A percentile compares a stretch with the other conserved stretches of the same genome.
Evolutionary conservation across 208 protist species (phyloP).

Genomic region (Crithidia brevicula): DNA sequence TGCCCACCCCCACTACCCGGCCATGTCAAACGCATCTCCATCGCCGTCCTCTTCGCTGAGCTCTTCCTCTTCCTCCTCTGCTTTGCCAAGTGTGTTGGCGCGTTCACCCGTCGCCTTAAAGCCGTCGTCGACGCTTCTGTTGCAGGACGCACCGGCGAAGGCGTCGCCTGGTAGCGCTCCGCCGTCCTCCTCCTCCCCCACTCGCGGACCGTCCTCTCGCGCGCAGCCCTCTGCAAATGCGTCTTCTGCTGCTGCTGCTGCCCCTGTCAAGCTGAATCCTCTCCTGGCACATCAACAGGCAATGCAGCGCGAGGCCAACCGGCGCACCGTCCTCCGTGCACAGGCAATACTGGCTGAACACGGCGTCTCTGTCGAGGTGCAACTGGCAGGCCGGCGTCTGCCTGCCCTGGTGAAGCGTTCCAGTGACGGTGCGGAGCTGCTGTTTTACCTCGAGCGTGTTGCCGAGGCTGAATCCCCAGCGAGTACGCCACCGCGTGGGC

Average conservation of each 20-base stretch:
- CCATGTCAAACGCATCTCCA: neutral
- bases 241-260: neutral
- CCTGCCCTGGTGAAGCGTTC: constrained; percentile 44
- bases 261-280: neutral
- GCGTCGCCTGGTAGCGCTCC: neutral
- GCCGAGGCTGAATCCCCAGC: neutral
- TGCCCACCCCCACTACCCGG: neutral
- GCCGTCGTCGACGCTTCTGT: neutral
- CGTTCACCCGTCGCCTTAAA: neutral
- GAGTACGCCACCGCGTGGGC: neutral
- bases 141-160: neutral
- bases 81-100: constrained; percentile 11
- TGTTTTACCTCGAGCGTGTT: constrained; percentile 43
- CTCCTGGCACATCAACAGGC: neutral
- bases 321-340: constrained; percentile 19
- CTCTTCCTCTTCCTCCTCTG: neutral
- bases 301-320: constrained; percentile 3
- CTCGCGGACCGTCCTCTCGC: neutral
- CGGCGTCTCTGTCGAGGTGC: constrained; percentile 36
- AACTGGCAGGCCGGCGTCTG: constrained; percentile 27
- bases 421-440: constrained; percentile 43
- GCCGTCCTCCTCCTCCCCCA: constrained; percentile 1
- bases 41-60: neutral
- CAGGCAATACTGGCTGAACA: constrained; percentile 23
- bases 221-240: neutral